These are phyloP conservation scores for Aegilops bicornis DNA, from an alignment of 176 grass and related monocot species.

Conservation along the genomic window DNA sequence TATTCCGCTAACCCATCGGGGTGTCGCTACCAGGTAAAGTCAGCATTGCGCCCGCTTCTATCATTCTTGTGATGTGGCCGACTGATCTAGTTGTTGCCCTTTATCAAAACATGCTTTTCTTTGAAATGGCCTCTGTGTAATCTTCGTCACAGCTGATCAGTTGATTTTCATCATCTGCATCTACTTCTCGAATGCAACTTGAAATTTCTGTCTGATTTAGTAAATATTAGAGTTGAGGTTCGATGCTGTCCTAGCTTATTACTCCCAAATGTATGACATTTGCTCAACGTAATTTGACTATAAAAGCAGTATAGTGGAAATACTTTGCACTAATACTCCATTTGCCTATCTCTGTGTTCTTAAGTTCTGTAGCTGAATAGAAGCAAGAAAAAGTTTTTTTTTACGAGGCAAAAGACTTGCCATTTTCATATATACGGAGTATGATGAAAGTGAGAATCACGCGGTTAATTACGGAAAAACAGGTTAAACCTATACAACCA, in stretches of 20 bases:
- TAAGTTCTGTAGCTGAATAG: background rate
- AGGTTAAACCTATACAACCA: too few species aligned
- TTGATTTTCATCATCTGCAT: background rate
- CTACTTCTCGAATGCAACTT: background rate
- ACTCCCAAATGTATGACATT: background rate
- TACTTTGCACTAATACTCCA: background rate
- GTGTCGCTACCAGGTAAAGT: slow-evolving; percentile 79
- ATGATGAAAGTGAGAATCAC: background rate
- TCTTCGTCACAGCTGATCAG: background rate
- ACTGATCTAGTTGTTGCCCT: background rate
- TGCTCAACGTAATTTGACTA: slow-evolving; percentile 3
- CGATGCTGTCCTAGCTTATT: background rate
- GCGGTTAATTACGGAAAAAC: too few species aligned
- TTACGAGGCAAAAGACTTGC: background rate
- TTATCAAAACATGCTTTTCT: background rate
- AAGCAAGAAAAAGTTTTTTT: background rate
- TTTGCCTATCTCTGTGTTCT: slow-evolving; percentile 14
- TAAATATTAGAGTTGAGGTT: background rate
- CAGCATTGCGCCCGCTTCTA: background rate
- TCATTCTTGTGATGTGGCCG: background rate
- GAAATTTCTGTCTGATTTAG: background rate
- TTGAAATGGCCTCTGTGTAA: background rate
- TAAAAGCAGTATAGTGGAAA: background rate
- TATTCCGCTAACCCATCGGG: slow-evolving; percentile 92
- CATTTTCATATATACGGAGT: background rate